These are phyloP conservation scores for Kitagawia praeruptora DNA, from an alignment of 129 eudicot species.

Conservation along the genomic window DNA sequence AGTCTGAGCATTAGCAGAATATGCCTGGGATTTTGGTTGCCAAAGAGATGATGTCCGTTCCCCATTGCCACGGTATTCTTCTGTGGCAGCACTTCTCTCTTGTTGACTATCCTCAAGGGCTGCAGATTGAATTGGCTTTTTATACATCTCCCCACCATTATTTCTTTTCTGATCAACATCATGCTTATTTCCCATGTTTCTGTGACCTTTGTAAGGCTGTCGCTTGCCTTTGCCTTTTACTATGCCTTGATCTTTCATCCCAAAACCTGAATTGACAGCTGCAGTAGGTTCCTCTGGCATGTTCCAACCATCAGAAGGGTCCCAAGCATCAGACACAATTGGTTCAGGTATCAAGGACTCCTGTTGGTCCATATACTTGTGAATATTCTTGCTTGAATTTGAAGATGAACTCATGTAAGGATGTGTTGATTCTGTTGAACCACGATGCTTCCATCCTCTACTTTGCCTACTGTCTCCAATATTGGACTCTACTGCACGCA, in stretches of 20 bases:
- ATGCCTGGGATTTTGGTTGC: constrained; percentile 61
- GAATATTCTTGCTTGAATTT: constrained; percentile 25
- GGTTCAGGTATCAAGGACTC: constrained; percentile 27
- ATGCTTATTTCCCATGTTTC: constrained; percentile 25
- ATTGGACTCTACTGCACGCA: constrained; percentile 27
- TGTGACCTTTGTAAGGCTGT: constrained; percentile 40
- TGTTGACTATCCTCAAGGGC: constrained; percentile 32
- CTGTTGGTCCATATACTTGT: constrained; percentile 23
- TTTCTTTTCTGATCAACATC: constrained; percentile 30
- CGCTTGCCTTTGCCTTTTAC: constrained; percentile 55
- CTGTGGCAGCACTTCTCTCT: constrained; percentile 33
- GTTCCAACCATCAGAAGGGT: constrained; percentile 48
- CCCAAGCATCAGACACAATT: constrained; percentile 21
- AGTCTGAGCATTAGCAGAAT: constrained; percentile 21
- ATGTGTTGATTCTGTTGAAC: constrained; percentile 32
- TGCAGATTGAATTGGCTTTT: constrained; percentile 14
- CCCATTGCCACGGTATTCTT: constrained; percentile 42
- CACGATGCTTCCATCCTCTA: constrained; percentile 56
- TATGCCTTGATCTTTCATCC: constrained; percentile 43
- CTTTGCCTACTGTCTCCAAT: constrained; percentile 30
- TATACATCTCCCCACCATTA: constrained; percentile 32
- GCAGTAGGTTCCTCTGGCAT: constrained; percentile 34
- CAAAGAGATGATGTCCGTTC: constrained; percentile 52
- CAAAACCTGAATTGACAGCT: constrained; percentile 18
- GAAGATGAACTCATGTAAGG: constrained; percentile 26